Conservation (phyloP, 352 stramenopile genomes). For the Phytopythium boreale region DNA sequence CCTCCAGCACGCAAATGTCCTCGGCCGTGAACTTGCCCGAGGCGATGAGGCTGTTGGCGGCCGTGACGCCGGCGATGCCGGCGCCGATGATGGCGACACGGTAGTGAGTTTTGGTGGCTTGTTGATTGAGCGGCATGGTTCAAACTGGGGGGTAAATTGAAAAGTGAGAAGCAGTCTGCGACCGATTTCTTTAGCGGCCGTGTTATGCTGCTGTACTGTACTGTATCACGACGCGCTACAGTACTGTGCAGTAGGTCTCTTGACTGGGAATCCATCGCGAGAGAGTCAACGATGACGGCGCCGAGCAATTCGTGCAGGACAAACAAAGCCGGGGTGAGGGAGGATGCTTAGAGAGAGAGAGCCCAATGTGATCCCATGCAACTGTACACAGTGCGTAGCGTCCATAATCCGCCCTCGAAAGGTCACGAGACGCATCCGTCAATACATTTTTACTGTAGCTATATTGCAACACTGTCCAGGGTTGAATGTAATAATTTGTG, state of each 20-base stretch:
- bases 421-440: not conserved
- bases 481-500: not conserved
- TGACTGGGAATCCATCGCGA: not conserved
- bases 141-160: not conserved
- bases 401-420: conserved; percentile 5
- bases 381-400: not conserved
- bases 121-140: conserved; percentile 5
- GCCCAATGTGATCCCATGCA: not conserved
- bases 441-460: no score
- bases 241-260: no score
- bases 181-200: not conserved
- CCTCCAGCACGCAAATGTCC: conserved; percentile 50
- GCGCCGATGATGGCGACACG: conserved; percentile 48
- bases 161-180: conserved; percentile 1
- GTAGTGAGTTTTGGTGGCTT: conserved; percentile 5
- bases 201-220: not conserved
- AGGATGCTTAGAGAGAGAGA: no score
- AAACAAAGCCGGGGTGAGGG: no score
- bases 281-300: not conserved
- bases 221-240: not conserved
- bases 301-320: not conserved
- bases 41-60: conserved; percentile 33
- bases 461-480: no score
- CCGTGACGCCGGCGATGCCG: conserved; percentile 42
- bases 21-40: conserved; percentile 25